Evolutionary conservation across 2,329 filamentous ascomycete species (phyloP), one percentile per base, ranked within the genome.

Genomic region (Penicillium sp.): DNA sequence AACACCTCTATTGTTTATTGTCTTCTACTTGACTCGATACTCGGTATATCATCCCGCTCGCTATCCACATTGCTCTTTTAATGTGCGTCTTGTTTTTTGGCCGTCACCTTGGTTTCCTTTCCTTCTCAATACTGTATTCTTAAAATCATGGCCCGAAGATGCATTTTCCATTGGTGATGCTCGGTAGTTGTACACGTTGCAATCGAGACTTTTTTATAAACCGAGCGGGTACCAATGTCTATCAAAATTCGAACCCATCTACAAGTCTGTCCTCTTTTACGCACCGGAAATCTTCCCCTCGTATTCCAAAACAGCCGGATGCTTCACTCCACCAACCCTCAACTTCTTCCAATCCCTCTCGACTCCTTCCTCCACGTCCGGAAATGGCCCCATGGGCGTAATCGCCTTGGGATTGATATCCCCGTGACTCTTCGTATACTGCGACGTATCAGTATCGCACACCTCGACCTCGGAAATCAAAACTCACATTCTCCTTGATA

Each of bases 81-180:
- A 35, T 30, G 50, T 46, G 6, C 5, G 14, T 53, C 36, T 42
- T 51, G 46, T 53, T 46, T 53, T 53, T 31, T 39, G 24, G 35
- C 35, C 18, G 5, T 47, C 35, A 22, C 35, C 27, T 36, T 49
- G 14, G 35, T 44, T 45, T 44, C 36, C 39, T 40, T 48, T 36
- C 39, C 13, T 28, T 42, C 24, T 30, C 14, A 22, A 39, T 46
- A 38, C 16, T 58, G 56, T 58, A 58, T 58, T 56, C 27, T 51
- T 56, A 56, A 39, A 45, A 35, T 40, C 20, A 46, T 56, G 43
- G 24, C 28, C 46, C 24, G 35, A 24, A 30, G 30, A 48, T 50
- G 46, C 46, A 44, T 50, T 24, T 43, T 27, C 41, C 41, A 36
- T 46, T 48, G 48, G 28, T 48, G 13, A 16, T 42, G 24, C 28